Evolutionary conservation across 1,284 basidiomycete genomes (phyloP).

Genomic region (Rhizoctonia solani): DNA sequence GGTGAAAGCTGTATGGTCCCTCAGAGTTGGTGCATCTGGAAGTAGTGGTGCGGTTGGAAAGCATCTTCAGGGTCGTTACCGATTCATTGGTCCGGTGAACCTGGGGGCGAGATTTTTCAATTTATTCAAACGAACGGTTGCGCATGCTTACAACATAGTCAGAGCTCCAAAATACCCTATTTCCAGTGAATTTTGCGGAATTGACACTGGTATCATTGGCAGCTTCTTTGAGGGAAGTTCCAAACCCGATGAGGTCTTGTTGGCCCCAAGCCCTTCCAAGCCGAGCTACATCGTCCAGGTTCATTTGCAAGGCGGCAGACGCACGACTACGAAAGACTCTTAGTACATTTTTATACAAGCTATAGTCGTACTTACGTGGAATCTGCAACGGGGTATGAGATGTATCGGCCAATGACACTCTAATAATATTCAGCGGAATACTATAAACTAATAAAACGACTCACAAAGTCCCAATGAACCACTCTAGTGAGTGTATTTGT

Average conservation of each 20-base stretch:
- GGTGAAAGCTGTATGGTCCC: constrained; percentile 67
- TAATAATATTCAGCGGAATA: neutral
- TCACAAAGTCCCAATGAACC: constrained; percentile 36
- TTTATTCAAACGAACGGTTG: neutral
- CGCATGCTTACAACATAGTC: constrained; percentile 62
- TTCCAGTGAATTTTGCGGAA: constrained; percentile 59
- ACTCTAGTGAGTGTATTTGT: constrained; percentile 28
- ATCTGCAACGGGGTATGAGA: constrained; percentile 34
- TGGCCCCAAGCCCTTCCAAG: constrained; percentile 33
- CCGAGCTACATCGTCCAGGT: constrained; percentile 12
- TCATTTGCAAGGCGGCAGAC: constrained; percentile 10
- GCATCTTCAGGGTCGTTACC: constrained; percentile 66
- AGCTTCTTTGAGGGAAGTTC: constrained; percentile 34
- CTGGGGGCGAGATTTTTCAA: constrained; percentile 45
- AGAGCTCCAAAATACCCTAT: constrained; percentile 67
- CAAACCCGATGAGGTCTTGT: constrained; percentile 42
- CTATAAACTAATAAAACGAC: neutral
- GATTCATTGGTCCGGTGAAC: constrained; percentile 63
- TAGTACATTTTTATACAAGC: neutral
- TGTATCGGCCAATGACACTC: constrained; percentile 30
- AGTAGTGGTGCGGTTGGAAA: constrained; percentile 62
- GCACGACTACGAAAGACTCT: constrained; percentile 25
- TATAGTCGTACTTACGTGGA: neutral
- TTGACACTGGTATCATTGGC: constrained; percentile 57
- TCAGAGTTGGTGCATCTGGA: constrained; percentile 66